phyloP scores from a whole-genome alignment of 768 basidiomycete species.

The Kwoniella newhampshirensis region DNA sequence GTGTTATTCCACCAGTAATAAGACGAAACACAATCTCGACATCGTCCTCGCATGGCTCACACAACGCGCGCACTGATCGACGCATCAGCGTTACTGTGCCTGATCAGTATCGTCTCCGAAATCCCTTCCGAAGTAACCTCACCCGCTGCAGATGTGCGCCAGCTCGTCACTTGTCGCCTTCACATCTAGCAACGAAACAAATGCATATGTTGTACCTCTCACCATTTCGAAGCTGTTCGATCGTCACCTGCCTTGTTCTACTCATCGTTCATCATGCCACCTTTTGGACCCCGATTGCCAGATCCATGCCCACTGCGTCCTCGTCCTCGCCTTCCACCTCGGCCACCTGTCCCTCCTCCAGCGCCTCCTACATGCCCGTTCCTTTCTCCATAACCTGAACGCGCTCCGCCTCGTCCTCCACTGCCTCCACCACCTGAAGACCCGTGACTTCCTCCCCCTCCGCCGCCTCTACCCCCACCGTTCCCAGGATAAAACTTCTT shows the following conservation, averaged over 20 bases:
- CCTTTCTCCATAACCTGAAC: neutral
- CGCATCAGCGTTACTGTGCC: neutral
- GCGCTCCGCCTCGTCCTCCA: conserved; percentile 10
- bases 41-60: conserved; percentile 87
- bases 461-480: conserved; percentile 10
- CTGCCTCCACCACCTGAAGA: conserved; percentile 9
- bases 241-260: too few species aligned
- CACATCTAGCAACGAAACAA: too few species aligned
- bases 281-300: too few species aligned
- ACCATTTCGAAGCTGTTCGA: too few species aligned
- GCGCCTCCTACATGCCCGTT: neutral
- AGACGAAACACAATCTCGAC: conserved; percentile 89
- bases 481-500: conserved; percentile 41
- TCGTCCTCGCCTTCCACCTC: neutral
- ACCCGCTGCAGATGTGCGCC: neutral
- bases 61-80: conserved; percentile 59
- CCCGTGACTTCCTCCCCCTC: conserved; percentile 18
- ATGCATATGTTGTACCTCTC: conserved; percentile 9
- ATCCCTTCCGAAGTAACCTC: too few species aligned
- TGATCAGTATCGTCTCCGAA: too few species aligned
- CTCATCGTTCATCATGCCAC: too few species aligned
- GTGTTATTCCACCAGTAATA: conserved; percentile 78
- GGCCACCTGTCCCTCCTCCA: neutral
- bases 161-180: too few species aligned
- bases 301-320: neutral